Evolutionary conservation across 2,329 filamentous ascomycete genomes (phyloP), one percentile per base, ranked within the genome.

Genomic region (Cryphonectria radicalis): DNA sequence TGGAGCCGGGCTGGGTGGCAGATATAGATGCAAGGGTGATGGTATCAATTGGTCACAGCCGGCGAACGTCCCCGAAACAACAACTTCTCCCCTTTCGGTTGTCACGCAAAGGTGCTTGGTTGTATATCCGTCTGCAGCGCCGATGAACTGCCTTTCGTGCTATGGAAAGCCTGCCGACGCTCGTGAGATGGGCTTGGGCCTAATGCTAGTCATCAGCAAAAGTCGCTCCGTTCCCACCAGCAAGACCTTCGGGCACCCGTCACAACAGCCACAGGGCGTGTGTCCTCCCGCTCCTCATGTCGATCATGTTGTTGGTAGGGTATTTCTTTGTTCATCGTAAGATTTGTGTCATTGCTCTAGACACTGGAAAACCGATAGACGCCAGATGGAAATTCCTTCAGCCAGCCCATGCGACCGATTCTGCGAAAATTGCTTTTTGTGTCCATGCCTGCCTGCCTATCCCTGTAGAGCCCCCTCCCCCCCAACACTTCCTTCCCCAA

Each of bases 271-370:
- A 59, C 55, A 37, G 40, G 53, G 53, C 25, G 42, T 17, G 42
- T 35, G 55, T 7, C 35, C 57, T 28, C 65, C 32, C 43, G 32
- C 4, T 17, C 4, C 19, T n/a, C 46, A 50, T 50, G 46, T 50
- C 17, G 62, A 40, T 66, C 43, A 40, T 63, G 53, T 55, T 55
- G 68, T 70, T 53, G 63, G 62, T 66, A 68, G 68, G 71, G 66
- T 71, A 59, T 70, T 73, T 67, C 28, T 68, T 68, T 73, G 71
- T 73, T 73, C 72, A 71, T 71, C 69, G 59, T 73, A 71, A 71
- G 65, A 67, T 67, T 71, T 70, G 69, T 71, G 72, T 69, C 72
- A 71, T 71, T 71, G 69, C 66, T 71, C 72, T 73, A 73, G 70
- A 73, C 71, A 73, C 71, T 63, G 69, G 62, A 64, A 68, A 73